A percentile compares a stretch with the other conserved stretches of the same genome.
Evolutionary conservation across 192 early-diverging fungal species (phyloP).

Genomic region (Backusella tuberculispora): DNA sequence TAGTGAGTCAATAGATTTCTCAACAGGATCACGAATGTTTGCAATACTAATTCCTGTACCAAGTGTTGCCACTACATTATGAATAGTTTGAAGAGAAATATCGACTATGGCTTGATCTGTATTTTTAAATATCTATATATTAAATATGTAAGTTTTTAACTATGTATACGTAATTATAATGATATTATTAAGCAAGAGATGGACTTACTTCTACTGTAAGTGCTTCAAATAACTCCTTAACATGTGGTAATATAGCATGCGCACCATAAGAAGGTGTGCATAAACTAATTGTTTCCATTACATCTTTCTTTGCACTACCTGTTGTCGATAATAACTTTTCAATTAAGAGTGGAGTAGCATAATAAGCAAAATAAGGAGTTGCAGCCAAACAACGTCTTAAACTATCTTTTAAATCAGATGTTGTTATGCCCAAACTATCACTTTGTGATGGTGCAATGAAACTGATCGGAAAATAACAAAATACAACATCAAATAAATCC

Average conservation of each 20-base stretch:
- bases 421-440: slow-evolving; percentile 91
- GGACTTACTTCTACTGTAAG: slow-evolving; percentile 59
- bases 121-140: slow-evolving; percentile 64
- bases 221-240: slow-evolving; percentile 74
- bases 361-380: slow-evolving; percentile 80
- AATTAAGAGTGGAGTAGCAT: slow-evolving; percentile 85
- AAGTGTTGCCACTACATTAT: slow-evolving; percentile 70
- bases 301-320: slow-evolving; percentile 90
- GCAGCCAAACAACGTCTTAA: slow-evolving; percentile 79
- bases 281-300: slow-evolving; percentile 83
- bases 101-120: slow-evolving; percentile 66
- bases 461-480: slow-evolving; percentile 99
- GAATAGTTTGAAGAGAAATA: slow-evolving; percentile 66
- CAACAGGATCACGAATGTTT: slow-evolving; percentile 47
- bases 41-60: slow-evolving; percentile 57
- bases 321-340: slow-evolving; percentile 88
- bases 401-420: slow-evolving; percentile 85
- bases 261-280: slow-evolving; percentile 79
- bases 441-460: slow-evolving; percentile 87
- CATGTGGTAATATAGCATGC: slow-evolving; percentile 66
- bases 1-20: slow-evolving; percentile 53
- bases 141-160: neutral
- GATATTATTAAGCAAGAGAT: neutral
- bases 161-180: neutral
- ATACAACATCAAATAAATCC: slow-evolving; percentile 95